A percentile compares a stretch with the other conserved stretches of the same genome.
Conservation (phyloP, 257 asterid genomes). For the Catharanthus roseus region DNA sequence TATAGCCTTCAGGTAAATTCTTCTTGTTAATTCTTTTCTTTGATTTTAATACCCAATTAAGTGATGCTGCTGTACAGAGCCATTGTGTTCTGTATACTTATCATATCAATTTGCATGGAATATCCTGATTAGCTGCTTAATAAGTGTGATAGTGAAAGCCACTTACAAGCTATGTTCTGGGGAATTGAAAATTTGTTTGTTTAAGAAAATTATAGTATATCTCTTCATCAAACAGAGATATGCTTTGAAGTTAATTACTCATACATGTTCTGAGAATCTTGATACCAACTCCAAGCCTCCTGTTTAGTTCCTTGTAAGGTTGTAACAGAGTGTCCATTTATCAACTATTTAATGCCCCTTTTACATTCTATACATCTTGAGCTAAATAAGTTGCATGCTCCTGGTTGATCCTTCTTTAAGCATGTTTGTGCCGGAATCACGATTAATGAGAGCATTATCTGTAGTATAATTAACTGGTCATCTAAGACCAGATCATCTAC, state of each 20-base stretch:
- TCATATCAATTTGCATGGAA: background rate
- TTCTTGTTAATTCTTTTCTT: constrained; percentile 6
- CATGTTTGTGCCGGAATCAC: background rate
- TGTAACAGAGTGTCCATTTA: background rate
- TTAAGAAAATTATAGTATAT: background rate
- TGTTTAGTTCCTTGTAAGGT: background rate
- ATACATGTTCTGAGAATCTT: background rate
- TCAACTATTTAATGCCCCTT: background rate
- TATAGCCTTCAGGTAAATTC: constrained; percentile 70
- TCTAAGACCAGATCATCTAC: background rate
- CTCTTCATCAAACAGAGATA: too few species aligned
- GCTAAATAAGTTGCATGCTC: constrained; percentile 1
- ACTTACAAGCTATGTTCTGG: background rate
- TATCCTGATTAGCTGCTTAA: background rate
- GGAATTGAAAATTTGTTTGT: background rate
- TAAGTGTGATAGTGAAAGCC: background rate
- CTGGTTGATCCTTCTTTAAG: background rate
- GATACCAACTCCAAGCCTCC: background rate
- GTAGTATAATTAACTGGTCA: background rate
- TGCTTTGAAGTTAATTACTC: background rate
- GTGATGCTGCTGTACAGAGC: background rate
- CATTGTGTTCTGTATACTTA: background rate
- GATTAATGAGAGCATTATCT: background rate
- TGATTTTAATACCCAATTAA: background rate
- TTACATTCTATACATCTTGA: background rate